phyloP scores from a whole-genome alignment of 2,329 filamentous ascomycete species.

The Scytalidium sp. region DNA sequence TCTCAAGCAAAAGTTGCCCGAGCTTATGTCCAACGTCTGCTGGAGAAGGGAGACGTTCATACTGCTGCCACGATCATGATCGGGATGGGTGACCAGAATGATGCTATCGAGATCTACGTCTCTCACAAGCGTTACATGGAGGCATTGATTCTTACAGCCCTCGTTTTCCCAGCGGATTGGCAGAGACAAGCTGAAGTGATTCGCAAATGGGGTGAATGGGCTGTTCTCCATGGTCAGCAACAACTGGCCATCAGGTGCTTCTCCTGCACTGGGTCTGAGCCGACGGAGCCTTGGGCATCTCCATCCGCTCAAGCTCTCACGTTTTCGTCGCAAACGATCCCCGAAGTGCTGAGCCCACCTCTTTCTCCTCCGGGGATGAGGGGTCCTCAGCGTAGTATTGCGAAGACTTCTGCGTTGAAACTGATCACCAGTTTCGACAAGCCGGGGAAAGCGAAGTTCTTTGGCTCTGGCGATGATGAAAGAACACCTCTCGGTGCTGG shows the following conservation, averaged over 20 bases:
- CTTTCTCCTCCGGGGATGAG: conserved; percentile 68
- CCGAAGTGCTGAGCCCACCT: conserved; percentile 65
- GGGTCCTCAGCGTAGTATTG: conserved; percentile 60
- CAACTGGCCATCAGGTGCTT: conserved; percentile 91
- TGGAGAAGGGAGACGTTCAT: conserved; percentile 88
- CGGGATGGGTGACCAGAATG: conserved; percentile 86
- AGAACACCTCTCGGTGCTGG: conserved; percentile 75
- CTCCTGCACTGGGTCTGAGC: conserved; percentile 83
- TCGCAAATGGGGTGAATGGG: conserved; percentile 92
- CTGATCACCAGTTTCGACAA: conserved; percentile 84
- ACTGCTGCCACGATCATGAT: conserved; percentile 90
- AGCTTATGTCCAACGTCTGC: conserved; percentile 83
- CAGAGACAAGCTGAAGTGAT: conserved; percentile 84
- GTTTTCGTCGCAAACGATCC: conserved; percentile 54
- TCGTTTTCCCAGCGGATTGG: conserved; percentile 84
- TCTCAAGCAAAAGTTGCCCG: conserved; percentile 89
- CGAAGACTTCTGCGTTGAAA: conserved; percentile 81
- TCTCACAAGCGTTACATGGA: conserved; percentile 92
- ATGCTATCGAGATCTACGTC: conserved; percentile 94
- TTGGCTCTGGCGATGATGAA: conserved; percentile 52
- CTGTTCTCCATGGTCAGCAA: conserved; percentile 81
- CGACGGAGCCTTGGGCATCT: conserved; percentile 83
- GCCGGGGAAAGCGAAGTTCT: conserved; percentile 61
- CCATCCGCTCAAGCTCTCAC: conserved; percentile 68
- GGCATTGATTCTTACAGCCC: conserved; percentile 81